phyloP scores from a whole-genome alignment of 176 grass and related monocot species.

The Elymus sibiricus region DNA sequence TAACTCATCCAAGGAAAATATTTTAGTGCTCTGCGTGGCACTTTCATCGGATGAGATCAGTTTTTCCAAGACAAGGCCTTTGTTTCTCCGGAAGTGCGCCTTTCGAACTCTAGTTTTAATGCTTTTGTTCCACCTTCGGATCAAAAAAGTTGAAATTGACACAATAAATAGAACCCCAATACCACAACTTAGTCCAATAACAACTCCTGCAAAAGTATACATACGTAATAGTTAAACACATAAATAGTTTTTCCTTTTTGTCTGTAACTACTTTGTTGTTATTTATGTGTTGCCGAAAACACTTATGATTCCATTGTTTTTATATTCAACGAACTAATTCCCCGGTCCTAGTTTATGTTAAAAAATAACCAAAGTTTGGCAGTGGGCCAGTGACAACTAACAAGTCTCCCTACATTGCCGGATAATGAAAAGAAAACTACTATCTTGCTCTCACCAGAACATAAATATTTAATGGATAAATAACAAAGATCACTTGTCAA shows the following conservation, averaged over 20 bases:
- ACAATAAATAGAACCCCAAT: not conserved
- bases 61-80: not conserved
- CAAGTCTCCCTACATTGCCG: not conserved
- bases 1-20: not conserved
- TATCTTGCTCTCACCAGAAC: not conserved
- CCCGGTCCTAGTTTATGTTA: not conserved
- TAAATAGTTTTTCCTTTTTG: not conserved
- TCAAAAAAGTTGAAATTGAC: not conserved
- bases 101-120: constrained; percentile 1
- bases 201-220: not conserved
- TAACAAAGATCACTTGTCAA: not conserved
- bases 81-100: not conserved
- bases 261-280: not conserved
- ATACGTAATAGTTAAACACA: not conserved
- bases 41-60: not conserved
- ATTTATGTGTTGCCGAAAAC: not conserved
- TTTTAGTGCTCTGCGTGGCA: not conserved
- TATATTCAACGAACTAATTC: not conserved
- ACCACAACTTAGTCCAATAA: not conserved
- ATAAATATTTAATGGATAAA: not conserved
- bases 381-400: not conserved
- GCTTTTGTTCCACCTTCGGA: not conserved
- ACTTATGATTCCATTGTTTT: not conserved
- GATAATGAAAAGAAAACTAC: not conserved
- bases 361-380: not conserved